phyloP scores from a whole-genome alignment of 495 filamentous ascomycete species.

The Hypoxylon lenormandii region DNA sequence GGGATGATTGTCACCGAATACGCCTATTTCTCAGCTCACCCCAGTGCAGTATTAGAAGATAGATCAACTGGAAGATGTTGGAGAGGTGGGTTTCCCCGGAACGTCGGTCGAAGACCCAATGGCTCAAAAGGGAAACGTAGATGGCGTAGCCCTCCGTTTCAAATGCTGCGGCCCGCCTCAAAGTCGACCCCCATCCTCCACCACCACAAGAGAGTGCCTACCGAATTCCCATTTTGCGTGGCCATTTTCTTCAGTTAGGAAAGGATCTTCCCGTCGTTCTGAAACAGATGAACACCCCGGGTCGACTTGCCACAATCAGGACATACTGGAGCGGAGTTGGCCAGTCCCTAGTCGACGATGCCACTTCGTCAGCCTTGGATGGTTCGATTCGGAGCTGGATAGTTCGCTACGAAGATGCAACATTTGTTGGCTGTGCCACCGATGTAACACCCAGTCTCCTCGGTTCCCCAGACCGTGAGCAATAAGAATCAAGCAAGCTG shows the following conservation, averaged over 20 bases:
- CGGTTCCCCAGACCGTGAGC: neutral
- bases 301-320: slow-evolving; percentile 9
- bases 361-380: neutral
- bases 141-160: slow-evolving; percentile 38
- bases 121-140: neutral
- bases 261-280: slow-evolving; percentile 24
- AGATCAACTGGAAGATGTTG: slow-evolving; percentile 8
- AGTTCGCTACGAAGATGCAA: neutral
- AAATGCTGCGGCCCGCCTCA: slow-evolving; percentile 25
- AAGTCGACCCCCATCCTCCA: slow-evolving; percentile 26
- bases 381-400: neutral
- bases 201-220: slow-evolving; percentile 27
- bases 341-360: neutral
- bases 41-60: slow-evolving; percentile 17
- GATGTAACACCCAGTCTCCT: slow-evolving; percentile 1
- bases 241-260: slow-evolving; percentile 1
- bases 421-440: neutral
- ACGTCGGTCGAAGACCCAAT: slow-evolving; percentile 11
- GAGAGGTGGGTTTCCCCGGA: slow-evolving; percentile 17
- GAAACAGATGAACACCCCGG: slow-evolving; percentile 14
- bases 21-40: slow-evolving; percentile 19
- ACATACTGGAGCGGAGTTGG: neutral
- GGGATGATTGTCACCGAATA: slow-evolving; percentile 19
- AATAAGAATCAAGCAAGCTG: neutral
- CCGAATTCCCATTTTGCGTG: slow-evolving; percentile 12